Evolutionary conservation across 805 yeast species (phyloP).

Genomic region (Phaffomyces opuntiae): DNA sequence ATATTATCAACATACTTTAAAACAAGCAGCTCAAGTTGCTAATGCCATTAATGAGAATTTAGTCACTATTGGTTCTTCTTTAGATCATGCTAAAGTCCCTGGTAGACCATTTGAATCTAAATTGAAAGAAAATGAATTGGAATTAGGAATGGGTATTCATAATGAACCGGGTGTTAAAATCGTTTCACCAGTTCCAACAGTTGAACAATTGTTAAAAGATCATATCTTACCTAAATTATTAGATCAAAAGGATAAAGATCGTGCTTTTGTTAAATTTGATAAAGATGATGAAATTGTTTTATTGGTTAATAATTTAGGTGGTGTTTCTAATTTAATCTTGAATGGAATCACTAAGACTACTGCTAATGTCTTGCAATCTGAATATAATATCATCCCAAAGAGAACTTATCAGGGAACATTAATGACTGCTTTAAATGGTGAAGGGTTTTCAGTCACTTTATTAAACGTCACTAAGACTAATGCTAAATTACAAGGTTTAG

Average conservation of each 20-base stretch:
- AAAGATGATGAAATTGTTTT: constrained; percentile 61
- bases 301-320: constrained; percentile 82
- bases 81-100: constrained; percentile 88
- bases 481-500: constrained; percentile 22
- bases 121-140: constrained; percentile 60
- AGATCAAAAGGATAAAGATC: constrained; percentile 60
- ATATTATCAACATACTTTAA: constrained; percentile 35
- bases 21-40: constrained; percentile 53
- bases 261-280: constrained; percentile 70
- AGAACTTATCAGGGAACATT: constrained; percentile 70
- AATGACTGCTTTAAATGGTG: constrained; percentile 86
- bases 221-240: constrained; percentile 57
- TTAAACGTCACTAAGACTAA: constrained; percentile 58
- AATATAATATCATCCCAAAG: constrained; percentile 53
- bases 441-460: constrained; percentile 83
- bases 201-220: constrained; percentile 49
- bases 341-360: constrained; percentile 63
- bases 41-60: constrained; percentile 51
- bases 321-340: constrained; percentile 76
- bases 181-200: constrained; percentile 53
- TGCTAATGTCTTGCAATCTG: constrained; percentile 41
- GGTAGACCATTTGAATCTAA: constrained; percentile 56
- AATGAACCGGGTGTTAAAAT: constrained; percentile 81
- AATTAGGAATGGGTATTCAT: constrained; percentile 93
- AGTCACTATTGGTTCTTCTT: constrained; percentile 84